Evolutionary conservation across 2,329 filamentous ascomycete genomes (phyloP).

Genomic region (Pseudogymnoascus verrucosus): DNA sequence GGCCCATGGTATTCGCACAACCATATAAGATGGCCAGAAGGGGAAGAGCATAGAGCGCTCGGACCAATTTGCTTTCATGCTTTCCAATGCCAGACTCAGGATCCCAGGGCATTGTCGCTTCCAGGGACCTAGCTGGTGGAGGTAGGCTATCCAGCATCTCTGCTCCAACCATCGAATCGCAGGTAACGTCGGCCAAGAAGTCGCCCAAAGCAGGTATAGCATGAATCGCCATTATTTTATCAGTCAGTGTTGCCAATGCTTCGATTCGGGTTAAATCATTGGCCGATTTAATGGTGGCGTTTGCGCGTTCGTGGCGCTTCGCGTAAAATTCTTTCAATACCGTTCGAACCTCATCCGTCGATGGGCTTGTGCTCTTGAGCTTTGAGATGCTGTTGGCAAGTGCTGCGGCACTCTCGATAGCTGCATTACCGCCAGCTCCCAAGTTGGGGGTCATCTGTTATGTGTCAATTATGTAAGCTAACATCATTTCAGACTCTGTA

Average conservation of each 20-base stretch:
- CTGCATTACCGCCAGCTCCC: conserved; percentile 34
- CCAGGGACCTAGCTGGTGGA: conserved; percentile 18
- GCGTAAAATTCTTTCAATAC: conserved; percentile 14
- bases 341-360: conserved; percentile 5
- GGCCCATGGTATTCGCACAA: not conserved
- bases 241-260: conserved; percentile 13
- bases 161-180: conserved; percentile 19
- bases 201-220: conserved; percentile 17
- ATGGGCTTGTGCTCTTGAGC: not conserved
- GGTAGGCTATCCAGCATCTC: conserved; percentile 26
- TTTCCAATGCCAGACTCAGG: conserved; percentile 22
- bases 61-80: conserved; percentile 20
- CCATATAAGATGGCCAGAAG: conserved; percentile 11
- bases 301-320: conserved; percentile 18
- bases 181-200: conserved; percentile 17
- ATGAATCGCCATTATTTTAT: conserved; percentile 18
- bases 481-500: not conserved
- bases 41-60: conserved; percentile 21
- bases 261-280: conserved; percentile 21
- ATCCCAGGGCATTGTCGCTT: conserved; percentile 26
- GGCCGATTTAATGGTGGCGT: conserved; percentile 16
- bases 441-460: conserved; percentile 22
- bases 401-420: conserved; percentile 32
- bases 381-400: conserved; percentile 23
- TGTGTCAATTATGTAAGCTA: conserved; percentile 3